Evolutionary conservation across 805 yeast species (phyloP).

Genomic region (Cyberlindnera maclurae): DNA sequence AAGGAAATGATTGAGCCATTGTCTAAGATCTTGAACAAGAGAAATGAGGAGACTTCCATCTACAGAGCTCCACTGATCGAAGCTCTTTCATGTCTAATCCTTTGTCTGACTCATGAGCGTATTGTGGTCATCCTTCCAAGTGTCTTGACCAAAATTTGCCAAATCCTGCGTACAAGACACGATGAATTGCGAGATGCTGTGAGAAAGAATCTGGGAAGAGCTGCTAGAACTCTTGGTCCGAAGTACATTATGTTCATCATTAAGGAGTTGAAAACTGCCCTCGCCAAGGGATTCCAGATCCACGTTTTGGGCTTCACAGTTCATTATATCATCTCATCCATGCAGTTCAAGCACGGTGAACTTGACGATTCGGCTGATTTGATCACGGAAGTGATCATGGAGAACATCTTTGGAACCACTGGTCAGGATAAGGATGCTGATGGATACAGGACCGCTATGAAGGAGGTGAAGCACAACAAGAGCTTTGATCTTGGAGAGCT

Average conservation of each 20-base stretch:
- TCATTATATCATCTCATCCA: constrained; percentile 59
- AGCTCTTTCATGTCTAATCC: constrained; percentile 61
- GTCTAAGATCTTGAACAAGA: constrained; percentile 47
- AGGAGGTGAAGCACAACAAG: constrained; percentile 84
- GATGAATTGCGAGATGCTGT: constrained; percentile 86
- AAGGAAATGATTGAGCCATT: constrained; percentile 57
- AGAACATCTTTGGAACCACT: constrained; percentile 84
- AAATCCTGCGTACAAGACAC: constrained; percentile 74
- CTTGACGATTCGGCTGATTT: constrained; percentile 58
- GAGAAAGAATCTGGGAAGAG: constrained; percentile 64
- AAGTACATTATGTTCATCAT: constrained; percentile 66
- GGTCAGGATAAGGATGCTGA: constrained; percentile 95
- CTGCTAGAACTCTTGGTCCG: constrained; percentile 63
- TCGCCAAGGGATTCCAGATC: constrained; percentile 84
- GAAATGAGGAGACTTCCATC: constrained; percentile 75
- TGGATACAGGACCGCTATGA: constrained; percentile 77
- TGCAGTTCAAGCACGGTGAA: constrained; percentile 60
- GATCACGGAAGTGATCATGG: constrained; percentile 74
- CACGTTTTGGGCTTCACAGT: constrained; percentile 88
- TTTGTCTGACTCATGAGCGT: constrained; percentile 51
- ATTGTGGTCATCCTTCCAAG: constrained; percentile 67
- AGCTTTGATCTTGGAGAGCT: constrained; percentile 84
- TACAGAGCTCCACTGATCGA: constrained; percentile 75
- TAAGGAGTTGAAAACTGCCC: constrained; percentile 69
- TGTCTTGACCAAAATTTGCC: constrained; percentile 78